Evolutionary conservation across 768 basidiomycete genomes (phyloP).

Genomic region (Tulasnella calospora): DNA sequence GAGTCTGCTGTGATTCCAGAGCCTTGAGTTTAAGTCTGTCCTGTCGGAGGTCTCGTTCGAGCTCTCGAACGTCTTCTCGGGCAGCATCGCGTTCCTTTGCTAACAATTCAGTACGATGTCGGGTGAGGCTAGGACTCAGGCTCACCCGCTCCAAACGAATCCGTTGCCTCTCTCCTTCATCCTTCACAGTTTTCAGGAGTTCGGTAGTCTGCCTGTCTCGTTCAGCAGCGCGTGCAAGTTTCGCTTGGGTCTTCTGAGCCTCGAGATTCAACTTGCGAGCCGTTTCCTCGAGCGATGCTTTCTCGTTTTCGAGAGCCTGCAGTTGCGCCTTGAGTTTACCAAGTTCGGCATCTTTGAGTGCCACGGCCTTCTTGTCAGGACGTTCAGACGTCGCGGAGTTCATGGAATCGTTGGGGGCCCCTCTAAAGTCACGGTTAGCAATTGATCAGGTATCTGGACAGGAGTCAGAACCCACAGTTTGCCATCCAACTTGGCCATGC

Average conservation of each 20-base stretch:
- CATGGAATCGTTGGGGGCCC: background rate
- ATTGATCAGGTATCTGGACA: background rate
- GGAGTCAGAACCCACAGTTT: background rate
- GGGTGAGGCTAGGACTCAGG: background rate
- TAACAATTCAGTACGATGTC: constrained; percentile 12
- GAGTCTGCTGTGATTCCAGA: constrained; percentile 59
- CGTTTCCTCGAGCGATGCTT: constrained; percentile 64
- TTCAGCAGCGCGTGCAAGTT: constrained; percentile 6
- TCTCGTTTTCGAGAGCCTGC: constrained; percentile 76
- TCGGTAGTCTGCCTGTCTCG: constrained; percentile 15
- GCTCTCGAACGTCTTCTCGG: constrained; percentile 56
- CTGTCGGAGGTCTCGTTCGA: constrained; percentile 64
- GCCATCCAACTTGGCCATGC: background rate
- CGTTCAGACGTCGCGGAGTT: background rate
- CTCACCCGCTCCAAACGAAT: constrained; percentile 53
- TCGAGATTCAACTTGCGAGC: constrained; percentile 34
- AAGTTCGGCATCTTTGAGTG: constrained; percentile 58
- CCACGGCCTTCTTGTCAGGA: constrained; percentile 36
- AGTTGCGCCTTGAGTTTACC: constrained; percentile 53
- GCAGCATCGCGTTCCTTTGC: constrained; percentile 67
- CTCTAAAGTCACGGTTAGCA: background rate
- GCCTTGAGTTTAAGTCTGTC: constrained; percentile 64
- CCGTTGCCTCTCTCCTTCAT: constrained; percentile 53
- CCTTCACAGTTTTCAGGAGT: constrained; percentile 52
- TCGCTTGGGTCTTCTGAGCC: background rate